Base-by-base conservation (phyloP, 2,329 filamentous ascomycete species). In the Calonectria pseudoreteaudii region DNA sequence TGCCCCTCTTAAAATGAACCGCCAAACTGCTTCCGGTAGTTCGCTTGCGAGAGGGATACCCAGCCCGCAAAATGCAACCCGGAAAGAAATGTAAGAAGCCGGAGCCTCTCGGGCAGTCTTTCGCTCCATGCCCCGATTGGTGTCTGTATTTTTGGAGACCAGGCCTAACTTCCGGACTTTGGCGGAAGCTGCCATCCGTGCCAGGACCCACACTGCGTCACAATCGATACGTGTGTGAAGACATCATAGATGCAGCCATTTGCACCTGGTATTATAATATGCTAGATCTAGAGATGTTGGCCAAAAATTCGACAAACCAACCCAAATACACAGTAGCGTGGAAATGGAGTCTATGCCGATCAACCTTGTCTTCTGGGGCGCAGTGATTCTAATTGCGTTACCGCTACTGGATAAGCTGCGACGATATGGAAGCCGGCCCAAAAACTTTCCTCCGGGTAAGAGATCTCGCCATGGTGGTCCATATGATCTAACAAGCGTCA, bases 371-470 rank as follows among this genome's bases (percentile, higher is more conserved):
- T 53, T 41, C 8, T 67, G 47, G 65, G 26, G 26, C 3, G 34
- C 50, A 31, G 49, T 41, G 26, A 50, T 34, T 10, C n/a, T 67
- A 23, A 50, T 67, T 58, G 31, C 16, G 0, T 34, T 30, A 0
- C 50, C 16, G 31, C 13, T 50, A 8, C 44, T 41, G 20, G 41
- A 50, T 9, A 56, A 67, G 18, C 26, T 56, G 10, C 49, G 50
- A 36, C 49, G 36, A 18, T 67, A 53, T 56, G 65, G 65, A n/a
- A 44, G 49, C 11, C 31, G 65, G 4, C 65, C 65, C 10, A 56
- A 56, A 30, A 56, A 67, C 18, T 67, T 30, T 11, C 65, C 65
- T 47, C 65, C 65, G 5, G 65, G 65, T 67, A 56, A 9, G 23
- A 38, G 7, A 2, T 8, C 10, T 56, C 9, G 2, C 28, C 2